Evolutionary conservation across 176 grass and related monocot species (phyloP), one percentile per base, ranked within the genome.

Genomic region (Oryza australiensis): DNA sequence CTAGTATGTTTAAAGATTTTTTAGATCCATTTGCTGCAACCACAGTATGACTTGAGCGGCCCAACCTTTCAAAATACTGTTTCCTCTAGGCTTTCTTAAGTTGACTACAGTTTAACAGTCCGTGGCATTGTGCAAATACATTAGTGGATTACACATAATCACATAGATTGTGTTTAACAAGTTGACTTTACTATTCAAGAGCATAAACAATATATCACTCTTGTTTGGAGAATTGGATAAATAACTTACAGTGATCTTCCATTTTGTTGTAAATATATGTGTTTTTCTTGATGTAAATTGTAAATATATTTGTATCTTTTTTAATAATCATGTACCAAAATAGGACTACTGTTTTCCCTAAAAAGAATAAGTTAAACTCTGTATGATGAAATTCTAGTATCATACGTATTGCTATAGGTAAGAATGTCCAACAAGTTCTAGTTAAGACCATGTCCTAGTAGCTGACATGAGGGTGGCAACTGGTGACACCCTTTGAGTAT

Each of bases 121-220:
- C 60, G 16, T n/a, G 38, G 20, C 6, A 28, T 63, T 82, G 12
- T 11, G 20, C 1, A 70, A 68, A 43, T 8, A 42, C 30, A 75
- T 64, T 35, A 49, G 45, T 48, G 64, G 18, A 30, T 30, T 60
- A 60, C 55, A 60, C 49, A 7, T 53, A 35, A 3, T 32, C 62
- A 53, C 4, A 24, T 84, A 16, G 51, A 64, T 76, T 62, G 33
- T 48, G 80, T 35, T 62, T 62, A 6, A 72, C 27, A 64, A 27
- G 28, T 23, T 60, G 6, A 60, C 22, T 60, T 60, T 55, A 11
- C 7, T 60, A 60, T n/a, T 9, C 22, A 11, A 60, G n/a, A 60
- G n/a, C n/a, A 60, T 0, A 60, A 60, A 7, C n/a, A 60, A 60
- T 4, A 60, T 60, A 60, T 1, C n/a, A 24, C 55, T 8, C n/a